Conservation (phyloP, 2,329 filamentous ascomycete species). For the Colletotrichum chlorophyti region DNA sequence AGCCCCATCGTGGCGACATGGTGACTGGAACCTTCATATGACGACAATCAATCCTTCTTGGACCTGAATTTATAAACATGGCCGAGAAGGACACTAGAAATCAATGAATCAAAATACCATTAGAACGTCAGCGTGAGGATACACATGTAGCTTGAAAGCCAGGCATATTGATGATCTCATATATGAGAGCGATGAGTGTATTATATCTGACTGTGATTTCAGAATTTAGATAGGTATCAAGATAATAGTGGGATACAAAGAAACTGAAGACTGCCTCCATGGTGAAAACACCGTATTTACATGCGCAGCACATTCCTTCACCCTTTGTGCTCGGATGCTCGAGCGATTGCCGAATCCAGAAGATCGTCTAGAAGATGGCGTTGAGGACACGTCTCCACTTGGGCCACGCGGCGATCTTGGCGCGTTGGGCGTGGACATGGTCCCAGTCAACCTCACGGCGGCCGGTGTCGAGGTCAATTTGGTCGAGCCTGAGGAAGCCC, state of each 20-base stretch:
- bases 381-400: slow-evolving; percentile 52
- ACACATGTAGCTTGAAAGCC: no score
- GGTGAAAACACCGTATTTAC: not conserved
- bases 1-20: no score
- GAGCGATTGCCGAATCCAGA: not conserved
- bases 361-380: slow-evolving; percentile 42
- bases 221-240: slow-evolving; percentile 23
- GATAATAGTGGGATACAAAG: not conserved
- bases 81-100: no score
- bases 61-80: no score
- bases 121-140: no score
- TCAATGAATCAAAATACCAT: no score
- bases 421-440: slow-evolving; percentile 61
- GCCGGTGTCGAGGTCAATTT: slow-evolving; percentile 73
- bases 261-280: not conserved
- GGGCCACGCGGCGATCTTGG: slow-evolving; percentile 56
- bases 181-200: not conserved
- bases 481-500: slow-evolving; percentile 61
- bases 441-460: slow-evolving; percentile 72
- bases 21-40: no score
- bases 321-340: not conserved
- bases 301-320: not conserved
- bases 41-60: no score
- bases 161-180: not conserved
- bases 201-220: not conserved